phyloP scores from a whole-genome alignment of 1,139 yeast genomes.

The Meyerozyma smithsonii region DNA sequence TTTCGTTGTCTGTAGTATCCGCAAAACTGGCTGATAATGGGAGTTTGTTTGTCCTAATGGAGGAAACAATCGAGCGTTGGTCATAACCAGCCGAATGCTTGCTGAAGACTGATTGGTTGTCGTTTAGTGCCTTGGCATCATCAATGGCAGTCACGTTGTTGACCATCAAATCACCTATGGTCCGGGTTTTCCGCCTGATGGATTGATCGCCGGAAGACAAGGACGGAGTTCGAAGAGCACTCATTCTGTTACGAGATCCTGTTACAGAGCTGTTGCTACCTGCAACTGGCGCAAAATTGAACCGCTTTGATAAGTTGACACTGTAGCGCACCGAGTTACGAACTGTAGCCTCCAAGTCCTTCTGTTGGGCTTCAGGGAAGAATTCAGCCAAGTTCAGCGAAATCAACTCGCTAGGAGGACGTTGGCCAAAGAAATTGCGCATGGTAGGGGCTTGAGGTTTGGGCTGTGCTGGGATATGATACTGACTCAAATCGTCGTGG shows the following conservation, averaged over 20 bases:
- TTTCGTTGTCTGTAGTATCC: constrained; percentile 20
- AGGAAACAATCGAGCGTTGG: constrained; percentile 12
- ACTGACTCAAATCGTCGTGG: constrained; percentile 17
- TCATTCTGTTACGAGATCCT: constrained; percentile 19
- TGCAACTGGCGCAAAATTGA: constrained; percentile 23
- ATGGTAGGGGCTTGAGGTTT: constrained; percentile 17
- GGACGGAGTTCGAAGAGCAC: constrained; percentile 17
- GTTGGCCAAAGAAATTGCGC: constrained; percentile 71
- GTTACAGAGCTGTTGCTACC: constrained; percentile 21
- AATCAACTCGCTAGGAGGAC: constrained; percentile 92
- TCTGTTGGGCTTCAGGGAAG: constrained; percentile 79
- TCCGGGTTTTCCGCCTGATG: constrained; percentile 23
- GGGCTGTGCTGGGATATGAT: constrained; percentile 23
- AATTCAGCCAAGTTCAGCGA: constrained; percentile 87
- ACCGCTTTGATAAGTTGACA: constrained; percentile 49
- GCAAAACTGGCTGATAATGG: constrained; percentile 31
- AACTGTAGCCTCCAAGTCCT: constrained; percentile 72
- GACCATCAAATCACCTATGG: constrained; percentile 66
- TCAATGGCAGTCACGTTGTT: constrained; percentile 57
- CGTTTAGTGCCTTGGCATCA: constrained; percentile 32
- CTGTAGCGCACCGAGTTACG: constrained; percentile 80
- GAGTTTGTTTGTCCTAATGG: constrained; percentile 2
- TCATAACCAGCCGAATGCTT: constrained; percentile 11
- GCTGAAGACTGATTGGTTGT: constrained; percentile 14
- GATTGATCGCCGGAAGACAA: constrained; percentile 20